Percentiles rank a stretch among this genome's conserved stretches.
phyloP scores from a whole-genome alignment of 495 filamentous ascomycete species.

The Cenococcum geophilum region DNA sequence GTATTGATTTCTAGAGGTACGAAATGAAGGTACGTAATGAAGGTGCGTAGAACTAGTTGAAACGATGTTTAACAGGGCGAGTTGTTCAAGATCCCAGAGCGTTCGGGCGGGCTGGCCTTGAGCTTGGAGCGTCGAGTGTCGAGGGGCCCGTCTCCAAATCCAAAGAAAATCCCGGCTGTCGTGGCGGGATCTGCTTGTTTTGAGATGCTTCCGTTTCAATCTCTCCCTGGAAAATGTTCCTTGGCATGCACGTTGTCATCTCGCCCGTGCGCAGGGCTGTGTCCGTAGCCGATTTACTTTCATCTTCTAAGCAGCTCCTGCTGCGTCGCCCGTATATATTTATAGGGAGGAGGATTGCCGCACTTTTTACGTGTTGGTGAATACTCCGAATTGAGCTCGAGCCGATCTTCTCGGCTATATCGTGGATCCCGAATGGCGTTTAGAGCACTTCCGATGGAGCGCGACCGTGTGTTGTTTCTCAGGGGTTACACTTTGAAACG shows the following conservation, averaged over 20 bases:
- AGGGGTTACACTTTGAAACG: constrained; percentile 1
- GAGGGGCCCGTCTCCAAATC: not conserved
- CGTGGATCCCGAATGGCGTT: not conserved
- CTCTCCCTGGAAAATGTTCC: not conserved
- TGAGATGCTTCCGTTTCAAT: constrained; percentile 3
- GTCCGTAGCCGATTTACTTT: not conserved
- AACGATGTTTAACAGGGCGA: not conserved
- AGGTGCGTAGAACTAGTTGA: not conserved
- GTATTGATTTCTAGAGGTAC: not conserved
- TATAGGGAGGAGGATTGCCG: constrained; percentile 3
- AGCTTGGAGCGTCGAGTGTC: not conserved
- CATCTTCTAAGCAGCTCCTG: not conserved
- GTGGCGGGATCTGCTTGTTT: constrained; percentile 1
- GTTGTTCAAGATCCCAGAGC: not conserved
- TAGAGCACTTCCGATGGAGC: not conserved
- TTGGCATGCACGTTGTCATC: not conserved
- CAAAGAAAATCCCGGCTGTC: constrained; percentile 1
- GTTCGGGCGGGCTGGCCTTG: constrained; percentile 1
- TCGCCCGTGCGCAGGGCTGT: constrained; percentile 5
- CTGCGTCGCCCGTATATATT: constrained; percentile 3
- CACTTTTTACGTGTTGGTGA: not conserved
- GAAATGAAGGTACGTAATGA: not conserved
- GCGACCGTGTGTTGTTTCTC: not conserved
- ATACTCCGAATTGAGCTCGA: not conserved
- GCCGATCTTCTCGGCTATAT: not conserved